Conservation (phyloP, 169 alveolate genomes). For the Besnoitia besnoiti region DNA sequence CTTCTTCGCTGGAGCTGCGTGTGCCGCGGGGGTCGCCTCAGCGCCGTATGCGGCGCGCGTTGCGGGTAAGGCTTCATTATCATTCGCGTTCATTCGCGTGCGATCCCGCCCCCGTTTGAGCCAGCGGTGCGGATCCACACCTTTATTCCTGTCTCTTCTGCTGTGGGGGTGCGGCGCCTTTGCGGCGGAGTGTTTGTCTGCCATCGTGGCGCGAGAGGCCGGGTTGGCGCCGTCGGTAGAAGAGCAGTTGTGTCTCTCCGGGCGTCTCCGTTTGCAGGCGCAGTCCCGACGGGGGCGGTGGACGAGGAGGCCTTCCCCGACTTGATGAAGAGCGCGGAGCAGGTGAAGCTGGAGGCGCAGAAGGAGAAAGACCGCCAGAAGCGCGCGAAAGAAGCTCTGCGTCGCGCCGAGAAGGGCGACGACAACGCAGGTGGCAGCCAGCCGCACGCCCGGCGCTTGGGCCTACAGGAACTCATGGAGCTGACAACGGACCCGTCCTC, state of each 20-base stretch:
- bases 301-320: slow-evolving; percentile 62
- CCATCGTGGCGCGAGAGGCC: no score
- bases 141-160: background rate
- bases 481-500: slow-evolving; percentile 4
- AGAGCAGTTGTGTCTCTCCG: background rate
- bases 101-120: no score
- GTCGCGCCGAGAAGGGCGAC: slow-evolving; percentile 32
- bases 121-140: background rate
- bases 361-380: slow-evolving; percentile 37
- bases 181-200: no score
- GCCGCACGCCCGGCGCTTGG: slow-evolving; percentile 48
- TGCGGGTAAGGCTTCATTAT: background rate
- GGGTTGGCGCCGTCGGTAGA: background rate
- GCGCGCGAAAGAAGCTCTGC: slow-evolving; percentile 49
- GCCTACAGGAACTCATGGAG: slow-evolving; percentile 56
- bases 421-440: background rate
- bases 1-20: slow-evolving; percentile 1
- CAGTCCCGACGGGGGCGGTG: slow-evolving; percentile 22
- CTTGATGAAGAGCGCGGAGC: slow-evolving; percentile 52
- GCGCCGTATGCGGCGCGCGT: background rate
- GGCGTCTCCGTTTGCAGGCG: slow-evolving; percentile 4
- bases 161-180: background rate
- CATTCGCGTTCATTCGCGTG: no score
- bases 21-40: background rate
- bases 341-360: slow-evolving; percentile 36